These are phyloP conservation scores for Trichophyton simii DNA, from an alignment of 2,329 filamentous ascomycete genomes.

Conservation along the genomic window DNA sequence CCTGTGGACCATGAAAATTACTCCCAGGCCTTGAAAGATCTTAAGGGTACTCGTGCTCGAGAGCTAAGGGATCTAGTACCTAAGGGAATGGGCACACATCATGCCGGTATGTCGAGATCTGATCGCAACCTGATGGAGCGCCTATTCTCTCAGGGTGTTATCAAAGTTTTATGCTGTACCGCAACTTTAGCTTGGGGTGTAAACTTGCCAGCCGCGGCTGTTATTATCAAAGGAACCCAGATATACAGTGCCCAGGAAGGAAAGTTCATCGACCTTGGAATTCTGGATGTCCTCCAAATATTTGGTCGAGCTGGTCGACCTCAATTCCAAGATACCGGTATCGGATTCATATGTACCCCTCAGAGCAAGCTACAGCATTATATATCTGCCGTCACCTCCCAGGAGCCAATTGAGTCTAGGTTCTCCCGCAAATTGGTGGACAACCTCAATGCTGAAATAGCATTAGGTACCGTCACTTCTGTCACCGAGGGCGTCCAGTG, in stretches of 20 bases:
- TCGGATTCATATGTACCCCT: slow-evolving; percentile 95
- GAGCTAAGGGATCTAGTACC: slow-evolving; percentile 81
- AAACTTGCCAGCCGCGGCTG: slow-evolving; percentile 89
- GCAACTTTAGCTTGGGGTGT: slow-evolving; percentile 98
- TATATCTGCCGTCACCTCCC: slow-evolving; percentile 80
- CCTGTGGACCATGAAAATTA: slow-evolving; percentile 67
- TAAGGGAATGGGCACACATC: slow-evolving; percentile 88
- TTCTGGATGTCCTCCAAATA: slow-evolving; percentile 92
- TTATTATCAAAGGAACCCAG: slow-evolving; percentile 96
- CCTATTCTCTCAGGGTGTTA: slow-evolving; percentile 78
- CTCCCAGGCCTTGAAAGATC: slow-evolving; percentile 64
- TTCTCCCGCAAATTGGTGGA: slow-evolving; percentile 91
- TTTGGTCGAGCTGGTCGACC: slow-evolving; percentile 96
- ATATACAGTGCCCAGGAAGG: slow-evolving; percentile 93
- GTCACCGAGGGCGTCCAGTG: slow-evolving; percentile 88
- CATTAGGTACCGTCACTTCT: slow-evolving; percentile 86
- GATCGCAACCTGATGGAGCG: slow-evolving; percentile 94
- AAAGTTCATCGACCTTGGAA: slow-evolving; percentile 91
- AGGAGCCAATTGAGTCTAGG: slow-evolving; percentile 92
- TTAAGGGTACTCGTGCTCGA: slow-evolving; percentile 71
- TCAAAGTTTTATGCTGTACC: slow-evolving; percentile 96
- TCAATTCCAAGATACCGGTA: slow-evolving; percentile 93
- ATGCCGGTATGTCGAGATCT: slow-evolving; percentile 88
- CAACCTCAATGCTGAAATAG: slow-evolving; percentile 91
- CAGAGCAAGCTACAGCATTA: slow-evolving; percentile 91